These are phyloP conservation scores for Colletotrichum sidae DNA, from an alignment of 2,329 filamentous ascomycete genomes.

Conservation along the genomic window DNA sequence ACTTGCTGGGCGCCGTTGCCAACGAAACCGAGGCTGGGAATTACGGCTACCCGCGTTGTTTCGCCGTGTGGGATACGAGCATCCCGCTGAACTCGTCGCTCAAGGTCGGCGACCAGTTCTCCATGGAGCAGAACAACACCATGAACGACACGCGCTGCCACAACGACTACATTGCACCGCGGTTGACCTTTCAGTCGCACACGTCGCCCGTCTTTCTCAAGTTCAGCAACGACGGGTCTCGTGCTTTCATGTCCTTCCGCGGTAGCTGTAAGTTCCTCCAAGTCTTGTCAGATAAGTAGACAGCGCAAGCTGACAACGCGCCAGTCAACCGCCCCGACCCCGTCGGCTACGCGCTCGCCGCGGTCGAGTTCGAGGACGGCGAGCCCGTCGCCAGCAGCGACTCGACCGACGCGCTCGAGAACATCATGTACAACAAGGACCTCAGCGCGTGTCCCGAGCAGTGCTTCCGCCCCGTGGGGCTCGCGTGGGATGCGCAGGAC, in stretches of 20 bases:
- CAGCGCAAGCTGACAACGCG: background rate
- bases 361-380: slow-evolving; percentile 55
- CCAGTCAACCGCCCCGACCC: slow-evolving; percentile 56
- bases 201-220: slow-evolving; percentile 78
- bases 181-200: slow-evolving; percentile 72
- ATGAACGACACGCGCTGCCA: slow-evolving; percentile 60
- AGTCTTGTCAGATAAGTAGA: slow-evolving; percentile 14
- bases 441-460: slow-evolving; percentile 62
- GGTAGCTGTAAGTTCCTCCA: slow-evolving; percentile 69
- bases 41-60: slow-evolving; percentile 56
- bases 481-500: slow-evolving; percentile 62
- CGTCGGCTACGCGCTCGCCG: slow-evolving; percentile 59
- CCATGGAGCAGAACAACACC: slow-evolving; percentile 47
- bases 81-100: slow-evolving; percentile 56
- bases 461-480: slow-evolving; percentile 73
- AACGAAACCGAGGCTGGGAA: slow-evolving; percentile 48
- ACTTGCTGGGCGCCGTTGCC: slow-evolving; percentile 73
- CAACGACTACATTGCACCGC: slow-evolving; percentile 57
- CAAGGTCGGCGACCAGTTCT: slow-evolving; percentile 63
- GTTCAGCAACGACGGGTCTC: slow-evolving; percentile 68
- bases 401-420: slow-evolving; percentile 60
- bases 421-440: slow-evolving; percentile 68
- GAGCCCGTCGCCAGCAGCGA: slow-evolving; percentile 51
- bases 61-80: slow-evolving; percentile 68
- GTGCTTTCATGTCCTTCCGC: slow-evolving; percentile 77